Base-by-base conservation (phyloP, 2,329 filamentous ascomycete species). In the Colletotrichum higginsianum region DNA sequence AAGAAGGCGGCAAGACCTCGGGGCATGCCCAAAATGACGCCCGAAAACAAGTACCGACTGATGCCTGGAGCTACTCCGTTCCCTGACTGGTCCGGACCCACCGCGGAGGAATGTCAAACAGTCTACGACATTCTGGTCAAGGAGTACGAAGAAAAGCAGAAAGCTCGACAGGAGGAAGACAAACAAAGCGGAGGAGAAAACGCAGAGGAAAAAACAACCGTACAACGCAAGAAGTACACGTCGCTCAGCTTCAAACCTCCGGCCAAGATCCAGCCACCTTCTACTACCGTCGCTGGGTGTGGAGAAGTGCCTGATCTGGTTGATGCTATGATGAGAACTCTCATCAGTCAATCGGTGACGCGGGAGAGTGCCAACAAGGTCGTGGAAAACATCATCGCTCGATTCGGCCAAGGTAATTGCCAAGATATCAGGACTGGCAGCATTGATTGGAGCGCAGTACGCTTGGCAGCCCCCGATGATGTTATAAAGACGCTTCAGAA, bases 361-460 rank as follows among this genome's bases (percentile, higher is more conserved):
- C 84, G 84, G 73, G 80, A 77, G 1, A 85, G 85, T 35, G 91
- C 93, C 0, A 90, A 90, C 23, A 86, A 84, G 50, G 92, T 93
- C 7, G 89, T 96, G 73, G 84, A 83, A 70, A 91, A 90, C 0
- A 84, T 96, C 0, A 89, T 92, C 3, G 77, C 87, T 21, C 86
- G 82, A 44, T 95, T 92, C 73, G 92, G 93, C 1, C 84, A 89
- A 21, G 81, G 92, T 4, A 79, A 90, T 42, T 84, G 87, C 52
- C 90, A 68, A n/a, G 69, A 92, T 8, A 82, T 92, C 12, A 92
- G 92, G 6, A 90, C 91, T 75, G 92, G 91, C 3, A 93, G 91
- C 66, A 91, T 95, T 9, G 85, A 95, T 78, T 96, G 93, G 92
- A 89, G 94, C 75, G 89, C 89, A 12, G 91, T 95, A 2, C 88